Evolutionary conservation across 129 eudicot species (phyloP).

Genomic region (Flaveria brownii): DNA sequence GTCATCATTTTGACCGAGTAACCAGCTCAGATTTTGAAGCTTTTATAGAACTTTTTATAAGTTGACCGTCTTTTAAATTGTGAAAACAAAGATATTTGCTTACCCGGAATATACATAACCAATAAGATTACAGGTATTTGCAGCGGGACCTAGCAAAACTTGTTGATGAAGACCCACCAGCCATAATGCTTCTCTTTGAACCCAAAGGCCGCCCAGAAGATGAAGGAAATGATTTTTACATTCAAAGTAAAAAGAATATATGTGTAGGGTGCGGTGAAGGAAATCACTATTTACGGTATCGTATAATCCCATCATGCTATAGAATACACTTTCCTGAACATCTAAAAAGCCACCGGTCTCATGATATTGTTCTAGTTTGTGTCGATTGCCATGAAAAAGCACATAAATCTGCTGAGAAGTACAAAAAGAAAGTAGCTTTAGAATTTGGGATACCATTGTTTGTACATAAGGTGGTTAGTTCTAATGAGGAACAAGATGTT

Average conservation of each 20-base stretch:
- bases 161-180: conserved; percentile 83
- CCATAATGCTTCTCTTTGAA: conserved; percentile 88
- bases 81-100: not conserved
- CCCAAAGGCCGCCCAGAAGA: conserved; percentile 99
- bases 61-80: not conserved
- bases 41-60: not conserved
- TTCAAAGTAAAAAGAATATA: conserved; percentile 88
- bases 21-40: not conserved
- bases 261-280: conserved; percentile 99
- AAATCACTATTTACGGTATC: conserved; percentile 83
- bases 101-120: not conserved
- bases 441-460: conserved; percentile 80
- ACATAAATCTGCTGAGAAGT: conserved; percentile 90
- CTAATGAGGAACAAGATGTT: conserved; percentile 40
- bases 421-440: conserved; percentile 62
- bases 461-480: conserved; percentile 64
- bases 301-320: conserved; percentile 94
- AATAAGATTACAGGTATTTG: conserved; percentile 60
- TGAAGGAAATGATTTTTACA: conserved; percentile 89
- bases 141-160: conserved; percentile 79
- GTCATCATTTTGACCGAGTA: not conserved
- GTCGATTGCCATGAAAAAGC: conserved; percentile 99
- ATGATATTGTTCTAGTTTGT: conserved; percentile 94
- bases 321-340: conserved; percentile 97
- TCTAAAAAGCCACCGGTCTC: conserved; percentile 96